Percentiles rank a stretch among this genome's conserved stretches.
Evolutionary conservation across 805 yeast species (phyloP).

Genomic region (Kodamaea lidongshanica): DNA sequence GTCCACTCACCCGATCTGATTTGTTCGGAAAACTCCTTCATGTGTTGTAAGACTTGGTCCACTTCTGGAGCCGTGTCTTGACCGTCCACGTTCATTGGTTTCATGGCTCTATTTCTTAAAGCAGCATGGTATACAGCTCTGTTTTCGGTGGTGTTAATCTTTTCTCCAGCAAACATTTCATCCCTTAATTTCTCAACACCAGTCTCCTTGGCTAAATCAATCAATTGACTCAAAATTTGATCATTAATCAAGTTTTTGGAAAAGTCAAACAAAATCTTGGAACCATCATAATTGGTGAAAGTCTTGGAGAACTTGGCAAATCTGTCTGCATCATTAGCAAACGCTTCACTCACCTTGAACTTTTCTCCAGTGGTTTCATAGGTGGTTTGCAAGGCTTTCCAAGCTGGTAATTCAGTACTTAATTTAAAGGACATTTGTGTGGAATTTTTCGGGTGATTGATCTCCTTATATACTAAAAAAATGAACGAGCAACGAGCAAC

Average conservation of each 20-base stretch:
- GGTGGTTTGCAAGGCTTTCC: constrained; percentile 68
- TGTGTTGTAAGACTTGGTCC: constrained; percentile 84
- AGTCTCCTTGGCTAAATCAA: constrained; percentile 85
- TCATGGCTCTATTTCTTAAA: constrained; percentile 84
- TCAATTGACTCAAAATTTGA: constrained; percentile 60
- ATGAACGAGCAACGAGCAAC: too few relatives aligned
- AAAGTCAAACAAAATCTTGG: constrained; percentile 88
- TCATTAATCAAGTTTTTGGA: constrained; percentile 91
- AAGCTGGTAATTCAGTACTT: constrained; percentile 73
- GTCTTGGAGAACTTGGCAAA: constrained; percentile 70
- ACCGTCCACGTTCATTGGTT: constrained; percentile 85
- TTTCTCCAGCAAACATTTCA: constrained; percentile 85
- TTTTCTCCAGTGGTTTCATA: constrained; percentile 65
- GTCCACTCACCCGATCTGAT: constrained; percentile 94
- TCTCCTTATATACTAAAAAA: too few relatives aligned
- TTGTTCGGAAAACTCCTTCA: constrained; percentile 88
- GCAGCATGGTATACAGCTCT: constrained; percentile 98
- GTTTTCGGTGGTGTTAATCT: constrained; percentile 92
- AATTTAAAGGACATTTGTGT: too few relatives aligned
- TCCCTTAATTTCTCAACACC: constrained; percentile 82
- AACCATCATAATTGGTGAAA: constrained; percentile 78
- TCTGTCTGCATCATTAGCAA: constrained; percentile 66
- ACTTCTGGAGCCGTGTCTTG: constrained; percentile 87
- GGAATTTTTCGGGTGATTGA: too few relatives aligned
- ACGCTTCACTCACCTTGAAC: constrained; percentile 72